These are phyloP conservation scores for Penicillium mononematosum DNA, from an alignment of 495 filamentous ascomycete species.

Conservation along the genomic window DNA sequence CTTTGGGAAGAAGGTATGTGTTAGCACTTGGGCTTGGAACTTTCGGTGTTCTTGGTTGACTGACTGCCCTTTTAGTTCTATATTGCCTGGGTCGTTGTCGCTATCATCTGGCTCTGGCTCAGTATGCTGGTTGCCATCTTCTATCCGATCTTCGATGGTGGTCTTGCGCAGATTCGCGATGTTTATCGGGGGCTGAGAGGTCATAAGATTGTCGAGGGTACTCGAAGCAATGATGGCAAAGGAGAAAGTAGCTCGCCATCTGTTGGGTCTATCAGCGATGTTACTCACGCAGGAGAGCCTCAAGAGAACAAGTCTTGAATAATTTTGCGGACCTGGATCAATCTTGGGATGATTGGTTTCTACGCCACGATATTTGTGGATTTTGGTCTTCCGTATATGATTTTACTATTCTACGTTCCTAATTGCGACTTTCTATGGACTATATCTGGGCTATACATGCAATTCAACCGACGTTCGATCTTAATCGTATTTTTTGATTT, in stretches of 20 bases:
- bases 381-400: neutral
- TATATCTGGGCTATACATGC: neutral
- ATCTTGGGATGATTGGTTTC: no score
- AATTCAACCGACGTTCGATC: neutral
- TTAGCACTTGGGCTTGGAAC: neutral
- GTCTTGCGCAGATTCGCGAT: slow-evolving; percentile 29
- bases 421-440: neutral
- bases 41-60: neutral
- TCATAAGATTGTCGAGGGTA: neutral
- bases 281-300: neutral
- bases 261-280: slow-evolving; percentile 17
- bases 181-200: slow-evolving; percentile 22
- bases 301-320: neutral
- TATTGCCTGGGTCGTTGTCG: slow-evolving; percentile 73
- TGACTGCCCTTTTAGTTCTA: slow-evolving; percentile 53
- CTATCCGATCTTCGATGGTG: slow-evolving; percentile 39
- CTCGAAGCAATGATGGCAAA: neutral
- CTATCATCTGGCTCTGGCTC: slow-evolving; percentile 70
- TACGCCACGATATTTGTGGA: neutral
- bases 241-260: slow-evolving; percentile 12
- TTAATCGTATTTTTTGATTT: neutral
- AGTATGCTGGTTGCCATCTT: slow-evolving; percentile 37
- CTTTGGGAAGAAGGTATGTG: slow-evolving; percentile 32
- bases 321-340: neutral
- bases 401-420: neutral